A percentile compares a stretch with the other conserved stretches of the same genome.
These are phyloP conservation scores for Talaromyces pinophilus DNA, from an alignment of 2,329 filamentous ascomycete genomes.

Conservation along the genomic window DNA sequence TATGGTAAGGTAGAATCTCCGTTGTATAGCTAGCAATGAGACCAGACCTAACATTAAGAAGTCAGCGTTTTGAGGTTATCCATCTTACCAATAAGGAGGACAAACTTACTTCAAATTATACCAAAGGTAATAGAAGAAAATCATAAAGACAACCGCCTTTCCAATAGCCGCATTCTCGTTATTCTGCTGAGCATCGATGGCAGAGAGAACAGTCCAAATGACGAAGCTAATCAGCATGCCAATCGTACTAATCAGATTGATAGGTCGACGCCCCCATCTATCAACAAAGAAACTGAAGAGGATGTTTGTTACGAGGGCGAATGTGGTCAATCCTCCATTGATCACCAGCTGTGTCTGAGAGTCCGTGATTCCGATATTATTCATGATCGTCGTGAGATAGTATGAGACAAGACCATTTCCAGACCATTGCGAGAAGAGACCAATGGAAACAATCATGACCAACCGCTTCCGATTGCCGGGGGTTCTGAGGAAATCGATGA, in stretches of 20 bases:
- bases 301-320: slow-evolving; percentile 61
- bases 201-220: slow-evolving; percentile 47
- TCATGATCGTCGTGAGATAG: slow-evolving; percentile 65
- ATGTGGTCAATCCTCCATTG: slow-evolving; percentile 48
- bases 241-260: slow-evolving; percentile 52
- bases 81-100: not conserved
- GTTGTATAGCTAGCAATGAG: slow-evolving; percentile 33
- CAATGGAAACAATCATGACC: slow-evolving; percentile 14
- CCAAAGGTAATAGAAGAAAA: slow-evolving; percentile 47
- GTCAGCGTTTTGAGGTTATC: not conserved
- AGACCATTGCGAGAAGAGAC: slow-evolving; percentile 61
- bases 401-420: slow-evolving; percentile 68
- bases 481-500: slow-evolving; percentile 53
- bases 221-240: slow-evolving; percentile 50
- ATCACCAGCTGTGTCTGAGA: slow-evolving; percentile 44
- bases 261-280: slow-evolving; percentile 57
- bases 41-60: slow-evolving; percentile 32
- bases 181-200: slow-evolving; percentile 41
- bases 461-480: slow-evolving; percentile 50
- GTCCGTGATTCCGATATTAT: slow-evolving; percentile 60
- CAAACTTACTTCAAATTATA: slow-evolving; percentile 41
- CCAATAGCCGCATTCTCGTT: slow-evolving; percentile 25
- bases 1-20: slow-evolving; percentile 38
- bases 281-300: slow-evolving; percentile 58
- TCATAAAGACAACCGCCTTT: slow-evolving; percentile 44